Base-by-base conservation (phyloP, 2,329 filamentous ascomycete genomes). In the Elsinoe fawcettii region DNA sequence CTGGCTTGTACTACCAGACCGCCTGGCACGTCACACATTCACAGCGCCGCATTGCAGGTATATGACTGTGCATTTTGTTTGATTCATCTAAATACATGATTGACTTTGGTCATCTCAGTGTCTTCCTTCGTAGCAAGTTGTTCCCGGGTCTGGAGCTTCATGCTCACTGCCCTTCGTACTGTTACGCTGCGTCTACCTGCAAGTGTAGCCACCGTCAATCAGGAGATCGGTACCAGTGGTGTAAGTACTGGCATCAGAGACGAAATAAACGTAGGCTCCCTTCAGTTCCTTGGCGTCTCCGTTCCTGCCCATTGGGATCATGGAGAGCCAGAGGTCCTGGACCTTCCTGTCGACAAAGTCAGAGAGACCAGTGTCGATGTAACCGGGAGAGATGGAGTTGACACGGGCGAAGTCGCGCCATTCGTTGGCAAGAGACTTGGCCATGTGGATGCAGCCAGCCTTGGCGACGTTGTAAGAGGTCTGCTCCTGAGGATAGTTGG, bases 401-500 rank as follows among this genome's bases (percentile, higher is more conserved):
- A 85, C 83, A 63, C 83, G 79, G 47, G 83, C 83, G 69, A 86
- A 86, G 69, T 83, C 82, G 59, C 81, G 75, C 84, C 84, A 87
- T 71, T 87, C 84, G 69, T 84, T 85, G 65, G 84, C 83, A 58
- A 87, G 74, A 44, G 81, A 84, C 60, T 74, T 74, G 53, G 82
- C 81, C 70, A 85, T 67, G 69, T 85, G 82, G 64, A 86, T 84
- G 66, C 80, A 83, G 60, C 82, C 83, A 39, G 84, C 82, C 76
- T 86, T 86, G 62, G 83, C 80, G 46, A 80, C 79, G 65, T 83
- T 83, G 73, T 83, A 83, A n/a, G 75, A 77, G 25, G 80, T 82
- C 68, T 86, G 60, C 71, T 85, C 82, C 70, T 86, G 83, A 25
- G 83, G 88, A 76, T 85, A 90, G 81, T 92, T 92, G 79, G 90